phyloP scores from a whole-genome alignment of 495 filamentous ascomycete species.

The Lindgomyces ingoldianus region DNA sequence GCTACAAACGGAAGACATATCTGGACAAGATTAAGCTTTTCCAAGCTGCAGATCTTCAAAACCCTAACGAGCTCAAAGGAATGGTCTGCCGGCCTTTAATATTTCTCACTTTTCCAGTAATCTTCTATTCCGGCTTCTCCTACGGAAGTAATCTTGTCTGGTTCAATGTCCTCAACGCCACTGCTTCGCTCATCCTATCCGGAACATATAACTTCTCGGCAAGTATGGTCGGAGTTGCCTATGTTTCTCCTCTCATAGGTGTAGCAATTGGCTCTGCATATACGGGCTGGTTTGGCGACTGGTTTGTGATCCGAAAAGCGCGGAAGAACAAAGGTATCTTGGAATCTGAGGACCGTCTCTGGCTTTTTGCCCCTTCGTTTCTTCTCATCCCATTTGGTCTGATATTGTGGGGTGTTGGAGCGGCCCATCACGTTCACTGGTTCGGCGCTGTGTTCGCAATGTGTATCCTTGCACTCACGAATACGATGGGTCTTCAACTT shows the following conservation, averaged over 20 bases:
- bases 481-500: constrained; percentile 60
- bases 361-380: constrained; percentile 59
- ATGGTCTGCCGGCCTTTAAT: constrained; percentile 53
- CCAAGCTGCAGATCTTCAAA: constrained; percentile 29
- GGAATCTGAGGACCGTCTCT: constrained; percentile 63
- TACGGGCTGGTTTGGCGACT: constrained; percentile 60
- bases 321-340: constrained; percentile 63
- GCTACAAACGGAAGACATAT: constrained; percentile 48
- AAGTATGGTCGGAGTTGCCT: constrained; percentile 64
- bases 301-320: constrained; percentile 58
- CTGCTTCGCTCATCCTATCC: constrained; percentile 61
- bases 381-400: constrained; percentile 59
- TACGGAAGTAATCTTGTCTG: constrained; percentile 65
- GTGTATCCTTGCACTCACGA: constrained; percentile 59
- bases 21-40: constrained; percentile 55
- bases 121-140: constrained; percentile 67
- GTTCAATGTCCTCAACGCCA: constrained; percentile 69
- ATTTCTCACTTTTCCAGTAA: constrained; percentile 60
- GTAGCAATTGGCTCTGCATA: constrained; percentile 51
- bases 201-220: constrained; percentile 58
- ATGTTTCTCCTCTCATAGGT: constrained; percentile 61
- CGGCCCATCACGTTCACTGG: constrained; percentile 52
- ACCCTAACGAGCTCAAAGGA: constrained; percentile 52
- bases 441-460: constrained; percentile 62
- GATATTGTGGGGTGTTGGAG: constrained; percentile 70